Conservation (phyloP, 129 eudicot genomes). For the Mikania micrantha region DNA sequence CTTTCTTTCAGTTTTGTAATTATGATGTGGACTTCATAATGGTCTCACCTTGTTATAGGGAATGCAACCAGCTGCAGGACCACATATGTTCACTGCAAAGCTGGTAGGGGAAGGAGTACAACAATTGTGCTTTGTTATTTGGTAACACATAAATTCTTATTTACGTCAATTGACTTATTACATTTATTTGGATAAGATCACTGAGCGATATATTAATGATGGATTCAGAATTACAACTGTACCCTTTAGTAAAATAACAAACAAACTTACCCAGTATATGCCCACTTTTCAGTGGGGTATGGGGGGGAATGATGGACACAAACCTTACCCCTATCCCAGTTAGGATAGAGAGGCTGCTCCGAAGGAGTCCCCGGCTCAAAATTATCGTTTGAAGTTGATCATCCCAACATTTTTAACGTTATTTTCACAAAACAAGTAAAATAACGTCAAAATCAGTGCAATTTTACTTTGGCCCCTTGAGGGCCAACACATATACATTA, state of each 20-base stretch:
- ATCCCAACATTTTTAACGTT: too few relatives aligned
- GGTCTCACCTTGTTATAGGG: constrained; percentile 27
- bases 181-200: background rate
- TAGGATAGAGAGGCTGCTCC: too few relatives aligned
- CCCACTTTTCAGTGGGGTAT: too few relatives aligned
- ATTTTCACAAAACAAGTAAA: too few relatives aligned
- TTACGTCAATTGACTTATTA: background rate
- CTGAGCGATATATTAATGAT: background rate
- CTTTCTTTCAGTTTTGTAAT: background rate
- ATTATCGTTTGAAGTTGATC: too few relatives aligned
- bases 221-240: background rate
- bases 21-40: background rate
- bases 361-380: too few relatives aligned
- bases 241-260: background rate
- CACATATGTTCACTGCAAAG: constrained; percentile 91
- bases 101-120: constrained; percentile 92
- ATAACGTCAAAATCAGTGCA: too few relatives aligned
- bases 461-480: too few relatives aligned
- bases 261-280: too few relatives aligned
- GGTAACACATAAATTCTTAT: constrained; percentile 32
- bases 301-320: too few relatives aligned
- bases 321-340: too few relatives aligned
- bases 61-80: constrained; percentile 57
- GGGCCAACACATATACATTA: too few relatives aligned
- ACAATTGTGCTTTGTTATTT: constrained; percentile 85